Evolutionary conservation across 2,329 filamentous ascomycete species (phyloP).

Genomic region (Aspergillus brasiliensis): DNA sequence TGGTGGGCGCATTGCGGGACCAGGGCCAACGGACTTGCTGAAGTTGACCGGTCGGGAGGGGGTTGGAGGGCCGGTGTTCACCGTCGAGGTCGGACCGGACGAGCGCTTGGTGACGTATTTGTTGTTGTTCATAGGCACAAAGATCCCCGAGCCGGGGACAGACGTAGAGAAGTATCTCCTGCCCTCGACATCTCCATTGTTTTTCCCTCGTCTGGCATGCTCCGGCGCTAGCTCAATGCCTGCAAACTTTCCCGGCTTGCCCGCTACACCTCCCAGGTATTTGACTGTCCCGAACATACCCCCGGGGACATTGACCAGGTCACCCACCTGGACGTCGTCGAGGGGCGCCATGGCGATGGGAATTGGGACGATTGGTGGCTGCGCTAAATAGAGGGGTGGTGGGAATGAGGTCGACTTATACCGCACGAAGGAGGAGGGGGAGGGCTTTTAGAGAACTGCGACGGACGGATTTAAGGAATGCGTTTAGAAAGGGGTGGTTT

Average conservation of each 20-base stretch:
- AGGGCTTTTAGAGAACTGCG: conserved; percentile 14
- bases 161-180: conserved; percentile 78
- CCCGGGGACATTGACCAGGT: conserved; percentile 86
- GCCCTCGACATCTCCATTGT: conserved; percentile 92
- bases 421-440: conserved; percentile 13
- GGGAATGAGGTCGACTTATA: conserved; percentile 11
- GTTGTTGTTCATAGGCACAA: conserved; percentile 83
- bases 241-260: conserved; percentile 88
- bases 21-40: conserved; percentile 82
- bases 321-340: conserved; percentile 70
- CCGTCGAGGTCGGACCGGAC: conserved; percentile 41
- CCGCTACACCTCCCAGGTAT: conserved; percentile 82
- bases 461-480: conserved; percentile 19
- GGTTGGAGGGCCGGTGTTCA: conserved; percentile 66
- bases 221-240: conserved; percentile 85
- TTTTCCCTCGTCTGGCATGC: conserved; percentile 84
- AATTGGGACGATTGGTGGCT: conserved; percentile 3
- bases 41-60: conserved; percentile 73
- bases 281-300: conserved; percentile 88
- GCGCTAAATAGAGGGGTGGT: conserved; percentile 7
- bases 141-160: conserved; percentile 83
- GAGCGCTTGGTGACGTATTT: conserved; percentile 60
- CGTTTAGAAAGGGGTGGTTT: conserved; percentile 17
- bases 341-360: conserved; percentile 41
- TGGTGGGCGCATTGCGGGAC: conserved; percentile 67